phyloP scores from a whole-genome alignment of 1,284 basidiomycete species.

The Irpex rosettiformis region DNA sequence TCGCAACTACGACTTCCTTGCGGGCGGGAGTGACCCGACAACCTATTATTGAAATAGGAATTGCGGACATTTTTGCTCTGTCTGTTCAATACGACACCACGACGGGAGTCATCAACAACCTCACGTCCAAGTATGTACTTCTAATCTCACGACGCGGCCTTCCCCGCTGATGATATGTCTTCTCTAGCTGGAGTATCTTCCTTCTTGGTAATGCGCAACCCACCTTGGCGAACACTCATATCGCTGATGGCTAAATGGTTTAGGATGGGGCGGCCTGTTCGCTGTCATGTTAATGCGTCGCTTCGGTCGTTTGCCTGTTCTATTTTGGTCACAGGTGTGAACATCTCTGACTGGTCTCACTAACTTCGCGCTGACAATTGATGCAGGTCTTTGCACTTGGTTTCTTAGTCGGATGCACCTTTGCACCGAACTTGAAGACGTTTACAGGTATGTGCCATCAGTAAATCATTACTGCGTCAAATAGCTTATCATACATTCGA shows the following conservation, averaged over 20 bases:
- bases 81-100: constrained; percentile 58
- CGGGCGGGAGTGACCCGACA: neutral
- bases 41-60: constrained; percentile 34
- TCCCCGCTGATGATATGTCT: neutral
- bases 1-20: neutral
- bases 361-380: neutral
- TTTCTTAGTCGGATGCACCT: constrained; percentile 50
- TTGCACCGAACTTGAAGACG: constrained; percentile 48
- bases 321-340: constrained; percentile 60
- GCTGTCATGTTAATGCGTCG: constrained; percentile 58
- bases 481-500: neutral
- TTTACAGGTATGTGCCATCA: constrained; percentile 41
- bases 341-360: neutral
- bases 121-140: constrained; percentile 47
- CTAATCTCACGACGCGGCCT: neutral
- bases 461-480: neutral
- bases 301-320: constrained; percentile 55
- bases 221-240: neutral
- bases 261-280: constrained; percentile 60
- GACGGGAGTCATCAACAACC: constrained; percentile 56
- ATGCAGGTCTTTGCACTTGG: constrained; percentile 42
- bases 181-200: constrained; percentile 63
- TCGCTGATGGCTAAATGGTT: constrained; percentile 1
- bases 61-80: constrained; percentile 57
- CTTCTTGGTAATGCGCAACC: constrained; percentile 42